Conservation (phyloP, 805 yeast genomes). For the Wickerhamiella dianesei region DNA sequence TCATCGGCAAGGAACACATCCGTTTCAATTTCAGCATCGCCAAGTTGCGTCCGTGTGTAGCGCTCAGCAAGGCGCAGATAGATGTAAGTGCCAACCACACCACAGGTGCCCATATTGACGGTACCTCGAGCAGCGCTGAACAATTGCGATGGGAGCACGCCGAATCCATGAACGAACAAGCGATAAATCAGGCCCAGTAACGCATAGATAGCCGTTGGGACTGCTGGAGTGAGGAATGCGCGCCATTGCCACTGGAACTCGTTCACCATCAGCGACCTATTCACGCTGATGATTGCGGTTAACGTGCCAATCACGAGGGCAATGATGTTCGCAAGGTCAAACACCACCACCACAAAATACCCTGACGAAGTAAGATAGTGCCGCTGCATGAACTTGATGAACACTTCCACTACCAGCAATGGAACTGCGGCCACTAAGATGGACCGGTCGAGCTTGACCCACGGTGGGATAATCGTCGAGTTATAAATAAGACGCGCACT, state of each 20-base stretch:
- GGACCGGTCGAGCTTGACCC: conserved; percentile 20
- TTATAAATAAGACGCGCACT: conserved; percentile 19
- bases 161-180: conserved; percentile 2
- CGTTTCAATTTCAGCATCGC: conserved; percentile 14
- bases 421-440: conserved; percentile 17
- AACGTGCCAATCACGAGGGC: conserved; percentile 14
- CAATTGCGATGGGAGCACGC: conserved; percentile 2
- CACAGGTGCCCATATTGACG: conserved; percentile 17
- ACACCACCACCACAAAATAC: conserved; percentile 12
- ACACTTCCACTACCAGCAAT: conserved; percentile 7
- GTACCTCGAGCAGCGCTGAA: conserved; percentile 8
- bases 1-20: conserved; percentile 19
- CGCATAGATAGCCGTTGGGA: conserved; percentile 15
- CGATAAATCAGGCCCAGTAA: conserved; percentile 1
- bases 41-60: conserved; percentile 16
- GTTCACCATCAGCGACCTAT: conserved; percentile 19
- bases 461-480: conserved; percentile 17
- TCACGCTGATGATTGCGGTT: conserved; percentile 18
- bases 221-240: conserved; percentile 20
- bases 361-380: not conserved
- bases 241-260: conserved; percentile 24
- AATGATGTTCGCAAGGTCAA: conserved; percentile 11
- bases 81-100: conserved; percentile 18
- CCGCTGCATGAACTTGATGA: conserved; percentile 5
- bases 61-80: conserved; percentile 18